Evolutionary conservation across 139 green algal genomes (phyloP), one percentile per base, ranked within the genome.

Genomic region (Chlamydomonas eustigma): DNA sequence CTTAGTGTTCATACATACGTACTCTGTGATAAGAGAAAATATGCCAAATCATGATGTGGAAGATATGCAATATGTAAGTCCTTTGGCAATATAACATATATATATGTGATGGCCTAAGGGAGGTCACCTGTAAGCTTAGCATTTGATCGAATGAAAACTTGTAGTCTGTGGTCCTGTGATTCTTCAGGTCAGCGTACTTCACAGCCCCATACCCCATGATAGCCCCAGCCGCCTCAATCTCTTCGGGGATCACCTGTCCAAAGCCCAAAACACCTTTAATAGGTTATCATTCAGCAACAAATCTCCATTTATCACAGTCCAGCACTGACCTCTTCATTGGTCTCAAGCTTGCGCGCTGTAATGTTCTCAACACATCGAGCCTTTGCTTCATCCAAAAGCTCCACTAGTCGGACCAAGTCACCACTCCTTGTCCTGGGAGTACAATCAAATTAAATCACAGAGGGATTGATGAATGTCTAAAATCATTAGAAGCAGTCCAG

Each of bases 151-250:
- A 97, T 25, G 80, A 90, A 84, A 98, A 98, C 84, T 91, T 92
- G 88, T 99, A 99, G 86, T 99, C 97, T 76, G 95, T 96, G 28
- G 84, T 81, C 35, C 93, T 87, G 79, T 97, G 92, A 84, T 94
- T 94, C 83, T 97, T 96, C 33, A 99, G 90, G 89, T 99, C 95
- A 2, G 93, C 93, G 79, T 99, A 99, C 88, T 99, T 99, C 74
- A 98, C 91, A 24, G 94, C 95, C 37, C 92, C 93, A 75, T 97
- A 97, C 66, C 94, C 94, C 90, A 98, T 94, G 36, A 87, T 89
- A 8, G 39, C 78, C 0, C 92, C 81, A 2, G 88, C 81, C 3
- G 75, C 75, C 31, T 96, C 88, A 31, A 97, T 51, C 79, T 97
- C 91, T 35, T 76, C 85, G 70, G 86, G 81, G 32, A 79, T 39